Evolutionary conservation across 495 filamentous ascomycete genomes (phyloP).

Genomic region (Podospora anserina): DNA sequence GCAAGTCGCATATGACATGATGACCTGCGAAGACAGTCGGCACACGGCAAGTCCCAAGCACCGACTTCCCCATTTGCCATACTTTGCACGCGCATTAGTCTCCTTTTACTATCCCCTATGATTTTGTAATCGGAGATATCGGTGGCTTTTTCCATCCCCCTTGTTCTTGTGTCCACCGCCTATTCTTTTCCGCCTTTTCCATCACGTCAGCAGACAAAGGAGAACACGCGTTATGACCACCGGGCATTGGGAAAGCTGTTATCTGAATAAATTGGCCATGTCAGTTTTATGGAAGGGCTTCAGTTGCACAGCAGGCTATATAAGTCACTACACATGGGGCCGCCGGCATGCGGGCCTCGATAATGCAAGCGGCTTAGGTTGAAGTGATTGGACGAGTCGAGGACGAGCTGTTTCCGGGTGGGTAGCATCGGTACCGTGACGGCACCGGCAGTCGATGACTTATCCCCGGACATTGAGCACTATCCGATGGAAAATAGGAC

Average conservation of each 20-base stretch:
- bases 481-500: not conserved
- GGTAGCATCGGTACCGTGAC: not conserved
- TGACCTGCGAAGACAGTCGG: not conserved
- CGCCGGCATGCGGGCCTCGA: not conserved
- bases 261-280: not conserved
- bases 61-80: not conserved
- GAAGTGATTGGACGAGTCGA: not conserved
- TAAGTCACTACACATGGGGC: not conserved
- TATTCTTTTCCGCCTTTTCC: slow-evolving; percentile 5
- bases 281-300: not conserved
- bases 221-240: not conserved
- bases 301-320: not conserved
- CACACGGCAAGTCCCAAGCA: not conserved
- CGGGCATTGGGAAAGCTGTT: not conserved
- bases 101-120: not conserved
- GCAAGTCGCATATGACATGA: not conserved
- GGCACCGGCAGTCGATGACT: not conserved
- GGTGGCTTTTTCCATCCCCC: not conserved
- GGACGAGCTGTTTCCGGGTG: not conserved
- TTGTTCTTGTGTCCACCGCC: not conserved
- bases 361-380: not conserved
- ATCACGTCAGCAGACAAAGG: slow-evolving; percentile 1
- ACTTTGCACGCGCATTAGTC: not conserved
- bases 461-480: not conserved
- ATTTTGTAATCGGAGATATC: slow-evolving; percentile 16